A percentile compares a stretch with the other conserved stretches of the same genome.
phyloP scores from a whole-genome alignment of 306 rosid species.

The Glycine latifolia region DNA sequence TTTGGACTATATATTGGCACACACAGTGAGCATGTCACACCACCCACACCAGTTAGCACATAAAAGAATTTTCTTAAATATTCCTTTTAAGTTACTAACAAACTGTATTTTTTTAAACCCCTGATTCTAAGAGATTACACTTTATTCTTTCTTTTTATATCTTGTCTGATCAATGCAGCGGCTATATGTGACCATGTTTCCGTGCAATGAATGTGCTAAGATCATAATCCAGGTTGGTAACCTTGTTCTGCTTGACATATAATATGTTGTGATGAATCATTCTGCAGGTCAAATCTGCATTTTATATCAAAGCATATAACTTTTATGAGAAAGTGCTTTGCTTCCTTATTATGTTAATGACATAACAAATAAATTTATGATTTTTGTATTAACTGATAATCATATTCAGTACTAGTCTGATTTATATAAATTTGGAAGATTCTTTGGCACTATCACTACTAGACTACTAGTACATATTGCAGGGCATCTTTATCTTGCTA shows the following conservation, averaged over 20 bases:
- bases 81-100: neutral
- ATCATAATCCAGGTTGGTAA: constrained; percentile 86
- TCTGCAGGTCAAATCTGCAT: neutral
- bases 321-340: constrained; percentile 10
- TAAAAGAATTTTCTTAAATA: constrained; percentile 8
- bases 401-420: constrained; percentile 1
- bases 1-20: neutral
- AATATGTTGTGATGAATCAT: constrained; percentile 18
- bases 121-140: constrained; percentile 15
- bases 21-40: neutral
- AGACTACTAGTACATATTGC: neutral
- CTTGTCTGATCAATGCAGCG: constrained; percentile 59
- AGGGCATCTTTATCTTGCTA: neutral
- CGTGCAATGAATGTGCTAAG: constrained; percentile 95
- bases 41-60: constrained; percentile 1
- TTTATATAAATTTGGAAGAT: constrained; percentile 11
- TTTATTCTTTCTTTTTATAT: neutral
- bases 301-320: neutral
- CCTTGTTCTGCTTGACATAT: constrained; percentile 8
- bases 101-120: neutral
- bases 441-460: neutral
- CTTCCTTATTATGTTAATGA: constrained; percentile 15
- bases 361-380: neutral
- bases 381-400: constrained; percentile 3
- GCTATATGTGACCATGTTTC: constrained; percentile 88